phyloP scores from a whole-genome alignment of 108 stramenopile genomes.

The Aurantiochytrium sp. region DNA sequence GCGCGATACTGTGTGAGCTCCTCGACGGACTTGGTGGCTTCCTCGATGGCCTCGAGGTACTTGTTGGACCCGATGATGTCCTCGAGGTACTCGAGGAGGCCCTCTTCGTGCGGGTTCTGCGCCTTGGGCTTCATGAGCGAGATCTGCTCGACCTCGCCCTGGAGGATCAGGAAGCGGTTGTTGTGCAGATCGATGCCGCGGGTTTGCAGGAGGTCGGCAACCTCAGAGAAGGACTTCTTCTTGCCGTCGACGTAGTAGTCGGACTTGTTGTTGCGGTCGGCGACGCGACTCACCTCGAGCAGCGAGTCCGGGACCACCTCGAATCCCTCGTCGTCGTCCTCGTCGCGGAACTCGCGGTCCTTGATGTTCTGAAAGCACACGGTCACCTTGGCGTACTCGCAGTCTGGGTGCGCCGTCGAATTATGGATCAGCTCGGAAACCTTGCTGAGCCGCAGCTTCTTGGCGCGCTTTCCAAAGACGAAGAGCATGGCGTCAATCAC shows the following conservation, averaged over 20 bases:
- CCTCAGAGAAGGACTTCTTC: constrained; percentile 75
- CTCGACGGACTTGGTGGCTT: constrained; percentile 76
- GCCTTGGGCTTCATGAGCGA: constrained; percentile 97
- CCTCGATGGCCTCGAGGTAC: constrained; percentile 78
- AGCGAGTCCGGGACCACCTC: constrained; percentile 69
- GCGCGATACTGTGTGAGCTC: constrained; percentile 67
- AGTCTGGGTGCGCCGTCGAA: constrained; percentile 62
- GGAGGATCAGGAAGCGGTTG: constrained; percentile 96
- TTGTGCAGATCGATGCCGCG: constrained; percentile 96
- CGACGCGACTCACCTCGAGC: constrained; percentile 75
- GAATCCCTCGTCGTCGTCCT: constrained; percentile 68
- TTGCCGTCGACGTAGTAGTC: constrained; percentile 85
- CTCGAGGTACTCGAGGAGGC: constrained; percentile 95
- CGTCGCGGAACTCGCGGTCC: constrained; percentile 58
- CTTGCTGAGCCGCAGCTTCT: constrained; percentile 92
- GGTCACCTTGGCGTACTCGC: constrained; percentile 74
- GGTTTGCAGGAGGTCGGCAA: constrained; percentile 69
- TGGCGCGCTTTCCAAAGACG: constrained; percentile 96
- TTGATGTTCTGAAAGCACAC: constrained; percentile 89
- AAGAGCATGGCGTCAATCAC: constrained; percentile 99
- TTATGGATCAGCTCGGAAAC: constrained; percentile 91
- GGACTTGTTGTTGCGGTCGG: constrained; percentile 73
- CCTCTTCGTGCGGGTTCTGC: constrained; percentile 81
- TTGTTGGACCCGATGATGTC: constrained; percentile 96
- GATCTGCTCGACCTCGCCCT: constrained; percentile 98